Base-by-base conservation (phyloP, 768 basidiomycete species). In the Pulveroboletus sp. region DNA sequence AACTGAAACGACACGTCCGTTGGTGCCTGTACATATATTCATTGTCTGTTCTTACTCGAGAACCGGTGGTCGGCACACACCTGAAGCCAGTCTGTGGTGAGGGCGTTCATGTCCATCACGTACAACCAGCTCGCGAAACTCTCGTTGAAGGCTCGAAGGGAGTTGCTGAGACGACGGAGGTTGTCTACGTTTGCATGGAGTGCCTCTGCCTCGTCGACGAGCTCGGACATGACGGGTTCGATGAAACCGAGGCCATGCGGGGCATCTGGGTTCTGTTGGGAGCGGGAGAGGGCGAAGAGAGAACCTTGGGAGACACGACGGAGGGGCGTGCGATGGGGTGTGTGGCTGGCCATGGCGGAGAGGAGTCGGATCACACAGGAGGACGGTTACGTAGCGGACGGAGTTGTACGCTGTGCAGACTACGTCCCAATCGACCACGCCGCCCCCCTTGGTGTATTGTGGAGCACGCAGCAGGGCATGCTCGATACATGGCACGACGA, bases 81-180 rank as follows among this genome's bases (percentile, higher is more conserved):
- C 76, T 93, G 86, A 1, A 81, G 82, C 92, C 92, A 96, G 64
- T 96, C 93, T 0, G 84, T 84, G n/a, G 92, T 93, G 49, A 95
- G 77, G 3, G 91, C 83, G 63, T 94, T 93, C 91, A 97, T 95
- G 63, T 90, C 86, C 82, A 94, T 85, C 21, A 85, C 82, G 64
- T 93, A 94, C 10, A 95, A 69, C 79, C 84, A 94, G 63, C 89
- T 91, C 12, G 93, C 88, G 61, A 97, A 95, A 12, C 83, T 82
- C 68, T 97, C 93, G 65, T 96, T 96, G 75, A 95, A 95, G 5
- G 81, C 83, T 12, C 80, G 79, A 46, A 97, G 76, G 17, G 89
- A 83, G 40, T 84, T 75, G 66, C 85, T 83, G 54, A 97, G 78
- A 24, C 75, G 72, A 53, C 79, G 79, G 61, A 97, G 76, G 21